Percentiles rank a stretch among this genome's conserved stretches.
Evolutionary conservation across 306 rosid species (phyloP).

Genomic region (Vachellia pachyceras): DNA sequence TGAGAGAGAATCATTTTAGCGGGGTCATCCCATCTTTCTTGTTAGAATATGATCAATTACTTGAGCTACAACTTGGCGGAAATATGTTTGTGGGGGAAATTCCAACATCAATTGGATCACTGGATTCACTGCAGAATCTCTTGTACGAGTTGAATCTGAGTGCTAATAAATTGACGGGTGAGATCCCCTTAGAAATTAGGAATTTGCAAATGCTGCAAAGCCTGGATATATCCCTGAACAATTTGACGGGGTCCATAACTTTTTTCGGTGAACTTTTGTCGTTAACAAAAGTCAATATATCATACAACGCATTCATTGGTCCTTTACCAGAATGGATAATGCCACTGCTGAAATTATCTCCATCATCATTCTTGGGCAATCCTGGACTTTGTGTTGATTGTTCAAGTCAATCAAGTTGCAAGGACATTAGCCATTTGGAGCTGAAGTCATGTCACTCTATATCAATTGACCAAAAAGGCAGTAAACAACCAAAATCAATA

Average conservation of each 20-base stretch:
- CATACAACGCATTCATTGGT: slow-evolving; percentile 70
- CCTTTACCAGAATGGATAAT: slow-evolving; percentile 55
- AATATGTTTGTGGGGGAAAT: slow-evolving; percentile 72
- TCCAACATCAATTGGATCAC: slow-evolving; percentile 58
- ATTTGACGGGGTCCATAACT: slow-evolving; percentile 65
- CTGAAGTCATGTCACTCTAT: slow-evolving; percentile 45
- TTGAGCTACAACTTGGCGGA: slow-evolving; percentile 78
- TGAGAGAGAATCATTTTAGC: slow-evolving; percentile 66
- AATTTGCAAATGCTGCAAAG: slow-evolving; percentile 40
- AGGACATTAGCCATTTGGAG: slow-evolving; percentile 26
- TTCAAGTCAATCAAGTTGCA: slow-evolving; percentile 47
- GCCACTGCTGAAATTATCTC: slow-evolving; percentile 45
- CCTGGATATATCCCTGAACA: slow-evolving; percentile 71
- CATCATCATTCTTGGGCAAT: slow-evolving; percentile 63
- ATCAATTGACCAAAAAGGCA: slow-evolving; percentile 44
- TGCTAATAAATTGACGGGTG: slow-evolving; percentile 67
- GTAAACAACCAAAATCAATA: slow-evolving; percentile 46
- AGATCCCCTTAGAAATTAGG: slow-evolving; percentile 58
- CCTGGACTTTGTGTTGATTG: slow-evolving; percentile 63
- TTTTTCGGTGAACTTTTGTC: slow-evolving; percentile 52
- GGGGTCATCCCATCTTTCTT: slow-evolving; percentile 70
- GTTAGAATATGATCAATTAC: slow-evolving; percentile 47
- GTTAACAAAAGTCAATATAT: slow-evolving; percentile 55
- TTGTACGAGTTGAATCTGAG: slow-evolving; percentile 69
- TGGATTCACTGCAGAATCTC: slow-evolving; percentile 61